Evolutionary conservation across 164 flowering plant genomes (phyloP), one percentile per base, ranked within the genome.

Genomic region (Echeveria elegans): DNA sequence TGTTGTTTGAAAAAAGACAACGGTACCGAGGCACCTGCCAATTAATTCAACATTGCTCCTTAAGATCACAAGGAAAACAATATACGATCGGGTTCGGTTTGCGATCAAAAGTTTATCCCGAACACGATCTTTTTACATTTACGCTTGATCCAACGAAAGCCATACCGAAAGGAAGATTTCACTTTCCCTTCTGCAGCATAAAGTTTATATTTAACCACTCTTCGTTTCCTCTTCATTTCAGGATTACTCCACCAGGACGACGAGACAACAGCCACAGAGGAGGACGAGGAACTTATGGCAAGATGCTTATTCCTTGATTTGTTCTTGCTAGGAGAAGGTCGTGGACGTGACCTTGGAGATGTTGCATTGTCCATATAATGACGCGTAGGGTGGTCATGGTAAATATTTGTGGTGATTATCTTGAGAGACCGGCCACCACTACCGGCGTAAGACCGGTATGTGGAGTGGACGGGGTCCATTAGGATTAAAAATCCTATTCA

Each of bases 131-230:
- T 75, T 30, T 74, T 28, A 63, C 78, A 81, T 47, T 77, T 79
- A 29, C 43, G 76, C 74, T 78, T 78, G 59, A 83, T 53, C 85
- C 87, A 82, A n/a, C 80, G 77, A 58, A 74, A 65, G 41, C 88
- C 80, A 69, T 77, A 77, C 72, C 75, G 80, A 5, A 80, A 28
- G 12, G 85, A 79, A 19, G 71, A 67, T 72, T 81, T 84, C 63
- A 81, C 58, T 68, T 76, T 84, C 32, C 84, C 86, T 62, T 82
- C 86, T 6, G 79, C 80, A n/a, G 78, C 65, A 72, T 82, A 80
- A 0, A 76, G 69, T 64, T 81, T 84, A 36, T 84, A 84, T 47
- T 74, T 75, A 6, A 82, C 82, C 53, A 84, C 81, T 63, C 88
- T 63, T 34, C 70, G 75, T 68, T 70, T 77, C 69, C 88, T 75